Base-by-base conservation (phyloP, 306 rosid species). In the Lathyrus aphaca region DNA sequence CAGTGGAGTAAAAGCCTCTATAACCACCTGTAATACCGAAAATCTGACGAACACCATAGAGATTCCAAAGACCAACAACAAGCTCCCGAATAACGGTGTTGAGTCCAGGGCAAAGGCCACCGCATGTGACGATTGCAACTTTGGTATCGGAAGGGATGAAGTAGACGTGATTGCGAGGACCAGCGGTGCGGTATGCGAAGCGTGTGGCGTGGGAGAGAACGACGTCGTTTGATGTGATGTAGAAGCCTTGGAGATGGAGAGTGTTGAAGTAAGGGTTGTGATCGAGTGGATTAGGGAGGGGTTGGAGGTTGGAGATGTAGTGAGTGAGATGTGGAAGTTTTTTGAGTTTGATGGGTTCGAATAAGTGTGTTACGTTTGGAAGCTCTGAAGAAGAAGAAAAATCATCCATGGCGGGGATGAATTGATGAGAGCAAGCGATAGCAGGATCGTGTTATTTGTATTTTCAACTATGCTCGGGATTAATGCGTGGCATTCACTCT, bases 11-110 rank as follows among this genome's bases (percentile, higher is more conserved):
- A 61, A 92, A 92, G 0, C 98, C 98, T 10, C 92, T 82, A 73
- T 86, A 89, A 9, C 98, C 98, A 2, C 88, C 86, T 14, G 71
- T 74, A 54, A 92, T 23, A 18, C 98, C 98, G 19, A 76, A 82
- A 7, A 92, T 92, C 6, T 81, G 72, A 39, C 95, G 86, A 32
- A 89, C 95, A 2, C 88, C 89, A 14, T 89, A 92, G 59, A 87
- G 86, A 3, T 92, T 85, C 95, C 95, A 87, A 40, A 78, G 9
- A 2, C 54, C 78, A 5, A 72, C 71, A 0, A 78, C 82, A 1
- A 92, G 89, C 83, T 92, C 98, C 70, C 98, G 73, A 44, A 89
- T 82, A 18, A 87, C 96, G 19, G 98, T 92, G 77, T 92, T 92
- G 3, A 87, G 61, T 14, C 98, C 96, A 5, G 98, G 98, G 43